These are phyloP conservation scores for Henckelia pumila DNA, from an alignment of 257 asterid genomes.

Conservation along the genomic window DNA sequence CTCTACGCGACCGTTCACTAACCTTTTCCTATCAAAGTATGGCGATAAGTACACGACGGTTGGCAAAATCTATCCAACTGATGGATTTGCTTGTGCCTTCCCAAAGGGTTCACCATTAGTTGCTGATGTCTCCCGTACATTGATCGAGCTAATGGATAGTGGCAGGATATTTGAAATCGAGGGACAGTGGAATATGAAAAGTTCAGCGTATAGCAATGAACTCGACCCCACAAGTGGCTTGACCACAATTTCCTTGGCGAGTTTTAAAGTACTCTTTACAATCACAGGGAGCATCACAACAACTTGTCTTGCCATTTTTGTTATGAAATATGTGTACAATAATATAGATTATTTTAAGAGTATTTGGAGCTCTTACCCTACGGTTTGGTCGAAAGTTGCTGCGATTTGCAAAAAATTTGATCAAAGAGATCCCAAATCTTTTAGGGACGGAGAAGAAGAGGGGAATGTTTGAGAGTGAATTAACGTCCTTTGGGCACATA, in stretches of 20 bases:
- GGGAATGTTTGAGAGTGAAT: no score
- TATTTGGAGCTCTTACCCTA: no score
- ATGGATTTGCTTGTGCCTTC: no score
- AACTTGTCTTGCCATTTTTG: slow-evolving; percentile 22
- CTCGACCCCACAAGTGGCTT: neutral
- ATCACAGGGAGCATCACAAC: slow-evolving; percentile 24
- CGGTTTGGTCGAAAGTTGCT: slow-evolving; percentile 30
- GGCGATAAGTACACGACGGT: no score
- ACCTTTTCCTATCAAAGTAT: no score
- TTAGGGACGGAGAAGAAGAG: slow-evolving; percentile 20
- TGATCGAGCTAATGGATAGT: slow-evolving; percentile 31
- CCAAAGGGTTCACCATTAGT: no score
- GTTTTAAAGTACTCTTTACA: slow-evolving; percentile 21
- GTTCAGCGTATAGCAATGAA: neutral
- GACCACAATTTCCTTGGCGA: slow-evolving; percentile 1
- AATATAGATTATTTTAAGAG: slow-evolving; percentile 23
- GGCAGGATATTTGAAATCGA: slow-evolving; percentile 20
- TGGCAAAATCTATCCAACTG: no score
- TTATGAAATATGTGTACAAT: slow-evolving; percentile 21
- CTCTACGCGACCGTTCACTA: no score
- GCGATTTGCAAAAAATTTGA: slow-evolving; percentile 31
- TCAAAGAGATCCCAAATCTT: no score
- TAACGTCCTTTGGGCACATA: no score
- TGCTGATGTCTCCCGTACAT: slow-evolving; percentile 38
- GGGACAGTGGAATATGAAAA: slow-evolving; percentile 11